These are phyloP conservation scores for Wickerhamomyces silvicola DNA, from an alignment of 805 yeast species.

Conservation along the genomic window DNA sequence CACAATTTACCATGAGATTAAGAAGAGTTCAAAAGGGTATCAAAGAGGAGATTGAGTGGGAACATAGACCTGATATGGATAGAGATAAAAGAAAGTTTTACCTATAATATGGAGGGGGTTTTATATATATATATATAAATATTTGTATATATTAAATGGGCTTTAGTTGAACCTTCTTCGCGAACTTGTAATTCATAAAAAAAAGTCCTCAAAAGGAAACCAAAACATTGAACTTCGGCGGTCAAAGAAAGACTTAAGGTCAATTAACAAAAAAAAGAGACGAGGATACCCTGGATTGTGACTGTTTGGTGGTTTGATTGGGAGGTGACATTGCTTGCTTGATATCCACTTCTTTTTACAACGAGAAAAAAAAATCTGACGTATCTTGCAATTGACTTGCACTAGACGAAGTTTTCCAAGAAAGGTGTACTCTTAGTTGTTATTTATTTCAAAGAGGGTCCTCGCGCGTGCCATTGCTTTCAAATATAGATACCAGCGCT, in stretches of 20 bases:
- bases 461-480: background rate
- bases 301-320: too few relatives aligned
- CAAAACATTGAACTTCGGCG: too few relatives aligned
- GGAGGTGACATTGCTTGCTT: too few relatives aligned
- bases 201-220: too few relatives aligned
- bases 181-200: too few relatives aligned
- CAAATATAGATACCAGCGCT: constrained; percentile 2
- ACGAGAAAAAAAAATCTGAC: too few relatives aligned
- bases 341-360: too few relatives aligned
- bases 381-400: too few relatives aligned
- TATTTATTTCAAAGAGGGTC: background rate
- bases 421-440: background rate
- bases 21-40: constrained; percentile 89
- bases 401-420: background rate
- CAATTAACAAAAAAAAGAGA: too few relatives aligned
- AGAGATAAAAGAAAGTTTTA: constrained; percentile 91
- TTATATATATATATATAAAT: background rate
- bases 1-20: constrained; percentile 86
- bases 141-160: background rate
- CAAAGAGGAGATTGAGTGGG: constrained; percentile 92
- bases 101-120: constrained; percentile 34
- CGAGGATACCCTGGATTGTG: too few relatives aligned
- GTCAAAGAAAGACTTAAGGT: too few relatives aligned
- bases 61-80: constrained; percentile 94
- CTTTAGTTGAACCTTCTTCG: too few relatives aligned